Evolutionary conservation across 2,329 filamentous ascomycete species (phyloP).

Genomic region (Aspergillus pseudoterreus): DNA sequence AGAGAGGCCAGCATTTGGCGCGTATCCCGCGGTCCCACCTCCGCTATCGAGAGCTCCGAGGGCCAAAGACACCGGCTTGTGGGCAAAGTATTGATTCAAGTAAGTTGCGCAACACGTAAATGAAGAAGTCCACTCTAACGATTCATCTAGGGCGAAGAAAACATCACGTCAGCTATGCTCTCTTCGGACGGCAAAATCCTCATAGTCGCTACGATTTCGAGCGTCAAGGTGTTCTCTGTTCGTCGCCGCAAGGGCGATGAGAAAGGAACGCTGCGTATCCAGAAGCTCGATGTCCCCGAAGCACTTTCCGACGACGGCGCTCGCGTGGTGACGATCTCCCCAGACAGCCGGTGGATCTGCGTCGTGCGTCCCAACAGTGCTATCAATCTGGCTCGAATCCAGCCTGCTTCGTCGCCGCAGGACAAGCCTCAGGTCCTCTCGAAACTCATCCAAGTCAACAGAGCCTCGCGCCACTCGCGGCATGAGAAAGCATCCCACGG

Average conservation of each 20-base stretch:
- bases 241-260: slow-evolving; percentile 49
- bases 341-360: slow-evolving; percentile 45
- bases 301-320: slow-evolving; percentile 61
- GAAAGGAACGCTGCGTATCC: slow-evolving; percentile 63
- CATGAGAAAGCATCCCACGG: slow-evolving; percentile 55
- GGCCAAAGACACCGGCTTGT: slow-evolving; percentile 49
- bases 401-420: slow-evolving; percentile 36
- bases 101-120: slow-evolving; percentile 17
- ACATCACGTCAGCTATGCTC: slow-evolving; percentile 72
- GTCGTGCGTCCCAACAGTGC: slow-evolving; percentile 58
- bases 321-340: slow-evolving; percentile 55
- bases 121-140: slow-evolving; percentile 38
- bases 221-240: slow-evolving; percentile 74
- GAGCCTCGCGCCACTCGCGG: slow-evolving; percentile 30
- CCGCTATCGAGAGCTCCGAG: slow-evolving; percentile 40
- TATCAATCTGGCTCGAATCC: slow-evolving; percentile 52
- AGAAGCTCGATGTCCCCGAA: slow-evolving; percentile 63
- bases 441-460: slow-evolving; percentile 41
- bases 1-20: slow-evolving; percentile 81
- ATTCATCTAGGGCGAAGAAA: slow-evolving; percentile 63
- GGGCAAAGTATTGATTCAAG: slow-evolving; percentile 60
- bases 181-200: slow-evolving; percentile 69
- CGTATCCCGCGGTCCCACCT: slow-evolving; percentile 48
- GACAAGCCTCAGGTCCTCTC: slow-evolving; percentile 43
- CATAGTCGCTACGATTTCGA: slow-evolving; percentile 68